Evolutionary conservation across 768 basidiomycete genomes (phyloP).

Genomic region (Piloderma croceum): DNA sequence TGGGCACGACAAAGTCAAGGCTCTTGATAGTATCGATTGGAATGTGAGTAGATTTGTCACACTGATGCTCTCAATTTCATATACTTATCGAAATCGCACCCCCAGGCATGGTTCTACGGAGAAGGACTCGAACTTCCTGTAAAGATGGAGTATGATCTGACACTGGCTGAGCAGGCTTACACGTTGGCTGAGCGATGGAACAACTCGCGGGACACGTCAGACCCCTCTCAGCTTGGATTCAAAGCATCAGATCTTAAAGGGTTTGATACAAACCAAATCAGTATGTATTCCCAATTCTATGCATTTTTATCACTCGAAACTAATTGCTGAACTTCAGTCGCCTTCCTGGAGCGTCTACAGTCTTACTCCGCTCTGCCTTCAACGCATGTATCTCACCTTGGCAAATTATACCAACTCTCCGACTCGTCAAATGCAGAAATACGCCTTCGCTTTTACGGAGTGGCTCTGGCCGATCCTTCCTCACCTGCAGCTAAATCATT

Average conservation of each 20-base stretch:
- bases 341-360: conserved; percentile 78
- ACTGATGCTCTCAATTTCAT: not conserved
- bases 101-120: conserved; percentile 76
- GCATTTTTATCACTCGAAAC: not conserved
- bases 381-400: conserved; percentile 55
- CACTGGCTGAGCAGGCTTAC: conserved; percentile 65
- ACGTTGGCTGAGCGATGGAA: conserved; percentile 74
- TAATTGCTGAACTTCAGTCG: too few species aligned
- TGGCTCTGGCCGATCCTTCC: conserved; percentile 51
- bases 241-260: conserved; percentile 49
- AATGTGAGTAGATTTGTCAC: conserved; percentile 42
- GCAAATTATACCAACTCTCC: conserved; percentile 38
- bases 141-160: conserved; percentile 67
- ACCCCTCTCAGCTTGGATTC: conserved; percentile 49
- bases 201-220: conserved; percentile 42
- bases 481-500: conserved; percentile 46
- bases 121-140: conserved; percentile 71
- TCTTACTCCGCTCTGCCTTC: conserved; percentile 56
- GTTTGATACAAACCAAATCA: conserved; percentile 73
- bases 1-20: conserved; percentile 54
- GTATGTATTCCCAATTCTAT: conserved; percentile 32
- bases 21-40: conserved; percentile 71
- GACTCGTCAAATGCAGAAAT: conserved; percentile 71
- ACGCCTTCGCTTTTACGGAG: conserved; percentile 69
- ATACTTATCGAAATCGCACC: not conserved